Evolutionary conservation across 1,284 basidiomycete genomes (phyloP).

Genomic region (Earliella scabrosa): DNA sequence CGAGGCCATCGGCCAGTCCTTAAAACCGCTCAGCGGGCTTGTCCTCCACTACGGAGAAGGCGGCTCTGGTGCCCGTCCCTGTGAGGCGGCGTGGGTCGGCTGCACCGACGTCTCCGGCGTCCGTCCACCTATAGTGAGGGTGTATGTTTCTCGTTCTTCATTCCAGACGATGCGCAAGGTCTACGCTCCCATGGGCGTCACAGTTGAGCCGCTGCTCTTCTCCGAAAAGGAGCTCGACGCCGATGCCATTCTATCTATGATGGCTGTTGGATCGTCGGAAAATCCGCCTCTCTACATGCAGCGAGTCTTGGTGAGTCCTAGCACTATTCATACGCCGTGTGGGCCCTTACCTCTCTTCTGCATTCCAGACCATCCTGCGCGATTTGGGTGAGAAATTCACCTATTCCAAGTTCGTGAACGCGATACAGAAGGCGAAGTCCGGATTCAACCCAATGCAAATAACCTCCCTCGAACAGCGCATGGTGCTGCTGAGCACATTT

Average conservation of each 20-base stretch:
- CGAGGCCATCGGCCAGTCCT: slow-evolving; percentile 50
- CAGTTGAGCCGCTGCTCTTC: slow-evolving; percentile 60
- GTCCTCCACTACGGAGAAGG: slow-evolving; percentile 75
- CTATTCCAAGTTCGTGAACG: slow-evolving; percentile 49
- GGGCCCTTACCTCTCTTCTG: too few species aligned
- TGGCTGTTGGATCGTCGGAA: slow-evolving; percentile 65
- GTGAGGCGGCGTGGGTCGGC: slow-evolving; percentile 68
- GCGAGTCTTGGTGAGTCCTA: slow-evolving; percentile 52
- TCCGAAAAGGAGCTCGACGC: slow-evolving; percentile 68
- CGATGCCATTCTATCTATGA: slow-evolving; percentile 66
- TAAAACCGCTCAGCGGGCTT: slow-evolving; percentile 60
- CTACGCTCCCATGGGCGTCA: slow-evolving; percentile 59
- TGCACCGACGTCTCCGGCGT: slow-evolving; percentile 42
- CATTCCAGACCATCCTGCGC: slow-evolving; percentile 44
- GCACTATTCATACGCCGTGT: too few species aligned
- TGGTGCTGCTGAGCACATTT: slow-evolving; percentile 59
- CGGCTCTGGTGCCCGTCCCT: slow-evolving; percentile 56
- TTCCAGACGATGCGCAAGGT: slow-evolving; percentile 60
- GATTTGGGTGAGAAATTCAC: slow-evolving; percentile 52
- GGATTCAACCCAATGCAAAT: slow-evolving; percentile 58
- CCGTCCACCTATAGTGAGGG: slow-evolving; percentile 50
- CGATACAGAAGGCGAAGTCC: slow-evolving; percentile 50
- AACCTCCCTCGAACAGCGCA: slow-evolving; percentile 58
- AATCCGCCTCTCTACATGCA: slow-evolving; percentile 70
- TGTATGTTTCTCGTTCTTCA: slow-evolving; percentile 68